Base-by-base conservation (phyloP, 805 yeast genomes). In the Starmerella etchellsii region DNA sequence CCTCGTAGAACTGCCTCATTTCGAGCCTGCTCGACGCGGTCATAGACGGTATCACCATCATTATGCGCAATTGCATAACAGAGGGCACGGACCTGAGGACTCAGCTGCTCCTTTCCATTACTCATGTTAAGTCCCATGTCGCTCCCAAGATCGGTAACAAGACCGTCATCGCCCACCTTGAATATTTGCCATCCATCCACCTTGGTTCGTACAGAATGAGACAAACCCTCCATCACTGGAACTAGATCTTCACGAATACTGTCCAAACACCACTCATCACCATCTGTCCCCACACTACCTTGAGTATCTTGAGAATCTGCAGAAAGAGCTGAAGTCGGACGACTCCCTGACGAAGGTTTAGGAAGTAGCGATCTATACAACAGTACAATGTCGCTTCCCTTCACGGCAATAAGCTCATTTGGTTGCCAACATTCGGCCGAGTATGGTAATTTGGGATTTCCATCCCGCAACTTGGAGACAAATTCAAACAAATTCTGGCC, bases 101-200 rank as follows among this genome's bases (percentile, higher is more conserved):
- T 26, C 2, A 13, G 3, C 2, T 6, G 9, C 3, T 32, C 40
- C 4, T 28, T 30, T 2, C 15, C 23, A 2, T 34, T 41, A 7
- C 11, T 25, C 7, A 13, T n/a, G 16, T 20, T 26, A 3, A 47
- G 44, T n/a, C 43, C 47, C 37, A 53, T 39, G 22, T 44, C 52
- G 10, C 44, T 44, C 21, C 50, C 52, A 5, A 57, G 40, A 21
- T 58, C 61, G 16, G 50, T 49, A 7, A 58, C 49, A 2, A 48
- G 46, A 1, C 59, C 59, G 20, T 56, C 58, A 2, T 32, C 49
- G 22, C 53, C 58, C 14, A 59, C 48, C 30, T 50, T 49, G 45
- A 59, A 59, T 3, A 59, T 53, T 41, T 58, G 62, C 64, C 64
- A 59, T 15, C 52, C 56, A 40, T 48, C 56, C 25, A 40, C 46